Conservation (phyloP, 225 moss, liverwort and hornwort species). For the Asterella californica region DNA sequence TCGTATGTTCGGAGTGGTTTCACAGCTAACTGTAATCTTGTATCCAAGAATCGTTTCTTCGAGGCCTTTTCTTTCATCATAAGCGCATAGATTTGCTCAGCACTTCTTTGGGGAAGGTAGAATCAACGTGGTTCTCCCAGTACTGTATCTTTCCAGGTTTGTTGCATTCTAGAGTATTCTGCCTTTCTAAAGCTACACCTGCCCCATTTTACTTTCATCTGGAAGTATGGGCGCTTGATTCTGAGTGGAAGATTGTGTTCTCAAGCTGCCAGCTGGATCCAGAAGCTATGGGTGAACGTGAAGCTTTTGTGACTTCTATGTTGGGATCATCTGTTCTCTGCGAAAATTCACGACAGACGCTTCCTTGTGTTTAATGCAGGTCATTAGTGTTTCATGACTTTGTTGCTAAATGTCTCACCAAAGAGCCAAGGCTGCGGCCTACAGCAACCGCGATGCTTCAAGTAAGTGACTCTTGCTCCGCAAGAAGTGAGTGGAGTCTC, state of each 20-base stretch:
- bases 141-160: neutral
- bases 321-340: neutral
- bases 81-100: neutral
- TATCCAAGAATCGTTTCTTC: neutral
- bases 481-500: neutral
- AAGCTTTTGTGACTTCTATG: neutral
- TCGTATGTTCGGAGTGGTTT: neutral
- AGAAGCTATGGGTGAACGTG: neutral
- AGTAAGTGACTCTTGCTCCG: conserved; percentile 19
- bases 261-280: neutral
- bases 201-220: neutral
- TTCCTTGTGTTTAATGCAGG: conserved; percentile 21
- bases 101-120: no score
- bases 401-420: conserved; percentile 93
- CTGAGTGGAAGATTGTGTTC: neutral
- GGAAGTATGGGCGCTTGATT: neutral
- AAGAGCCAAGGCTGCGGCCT: conserved; percentile 91
- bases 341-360: neutral
- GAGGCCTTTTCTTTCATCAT: neutral
- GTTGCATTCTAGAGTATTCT: neutral
- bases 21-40: neutral
- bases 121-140: neutral
- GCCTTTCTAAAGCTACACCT: neutral
- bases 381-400: conserved; percentile 86
- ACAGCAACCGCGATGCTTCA: conserved; percentile 77